Percentiles rank a stretch among this genome's conserved stretches.
Conservation (phyloP, 371 early-diverging fungal species). For the Rhizopus delemar region DNA sequence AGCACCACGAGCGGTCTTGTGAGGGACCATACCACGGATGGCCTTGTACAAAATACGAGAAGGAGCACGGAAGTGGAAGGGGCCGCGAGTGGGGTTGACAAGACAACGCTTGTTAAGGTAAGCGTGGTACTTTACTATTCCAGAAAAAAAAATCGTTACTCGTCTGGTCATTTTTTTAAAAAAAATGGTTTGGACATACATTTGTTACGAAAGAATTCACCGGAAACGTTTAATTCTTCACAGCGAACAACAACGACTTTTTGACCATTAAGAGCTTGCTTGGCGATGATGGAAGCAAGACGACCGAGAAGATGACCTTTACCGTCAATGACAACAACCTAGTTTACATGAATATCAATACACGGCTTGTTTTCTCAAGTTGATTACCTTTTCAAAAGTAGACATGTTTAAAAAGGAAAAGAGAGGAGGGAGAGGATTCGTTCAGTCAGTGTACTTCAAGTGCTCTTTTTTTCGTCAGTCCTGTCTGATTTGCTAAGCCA, state of each 20-base stretch:
- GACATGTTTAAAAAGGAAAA: constrained; percentile 19
- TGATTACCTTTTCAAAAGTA: constrained; percentile 18
- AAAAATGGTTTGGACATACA: constrained; percentile 55
- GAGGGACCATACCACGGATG: too few species aligned
- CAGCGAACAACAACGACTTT: constrained; percentile 96
- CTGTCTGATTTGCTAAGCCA: background rate
- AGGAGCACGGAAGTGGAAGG: too few species aligned
- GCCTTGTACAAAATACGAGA: too few species aligned
- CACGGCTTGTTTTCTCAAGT: too few species aligned
- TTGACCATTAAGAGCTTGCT: constrained; percentile 97
- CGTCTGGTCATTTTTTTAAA: too few species aligned
- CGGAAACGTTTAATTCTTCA: constrained; percentile 97
- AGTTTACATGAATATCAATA: background rate
- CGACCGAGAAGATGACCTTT: constrained; percentile 99
- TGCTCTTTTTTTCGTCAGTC: background rate
- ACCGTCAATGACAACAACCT: constrained; percentile 91
- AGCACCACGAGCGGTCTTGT: too few species aligned
- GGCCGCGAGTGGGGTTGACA: too few species aligned
- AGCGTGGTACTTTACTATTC: constrained; percentile 37
- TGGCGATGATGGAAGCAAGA: constrained; percentile 97
- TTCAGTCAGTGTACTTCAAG: background rate
- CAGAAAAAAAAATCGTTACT: background rate
- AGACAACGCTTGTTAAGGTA: too few species aligned
- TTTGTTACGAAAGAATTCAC: constrained; percentile 98
- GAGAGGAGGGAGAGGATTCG: constrained; percentile 10